A percentile compares a stretch with the other conserved stretches of the same genome.
Conservation (phyloP, 805 yeast genomes). For the Zygosaccharomyces pseudorouxii region DNA sequence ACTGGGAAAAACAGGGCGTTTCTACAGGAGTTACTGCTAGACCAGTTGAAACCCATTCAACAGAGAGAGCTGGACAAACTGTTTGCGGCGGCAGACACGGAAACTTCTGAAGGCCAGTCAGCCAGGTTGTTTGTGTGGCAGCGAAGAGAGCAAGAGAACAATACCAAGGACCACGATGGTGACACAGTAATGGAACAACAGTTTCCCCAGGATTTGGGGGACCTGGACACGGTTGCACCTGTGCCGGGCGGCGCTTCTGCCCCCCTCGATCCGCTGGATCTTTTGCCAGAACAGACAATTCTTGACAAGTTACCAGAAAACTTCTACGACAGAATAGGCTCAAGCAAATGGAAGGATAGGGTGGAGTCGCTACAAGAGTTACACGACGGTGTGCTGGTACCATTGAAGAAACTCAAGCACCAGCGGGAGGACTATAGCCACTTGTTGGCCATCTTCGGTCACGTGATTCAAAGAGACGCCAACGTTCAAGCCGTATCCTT, state of each 20-base stretch:
- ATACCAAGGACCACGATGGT: conserved; percentile 35
- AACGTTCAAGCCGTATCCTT: conserved; percentile 80
- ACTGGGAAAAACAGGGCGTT: conserved; percentile 49
- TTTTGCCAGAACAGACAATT: conserved; percentile 66
- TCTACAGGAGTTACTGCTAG: conserved; percentile 54
- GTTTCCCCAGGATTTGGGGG: conserved; percentile 1
- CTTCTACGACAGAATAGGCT: conserved; percentile 48
- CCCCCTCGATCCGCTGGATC: conserved; percentile 59
- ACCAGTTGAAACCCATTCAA: conserved; percentile 83
- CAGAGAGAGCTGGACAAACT: conserved; percentile 73
- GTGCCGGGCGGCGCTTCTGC: conserved; percentile 8
- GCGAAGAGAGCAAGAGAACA: not conserved
- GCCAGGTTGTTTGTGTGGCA: conserved; percentile 16
- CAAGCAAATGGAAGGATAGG: conserved; percentile 87
- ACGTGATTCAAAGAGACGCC: conserved; percentile 72
- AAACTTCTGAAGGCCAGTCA: conserved; percentile 9
- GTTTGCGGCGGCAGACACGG: conserved; percentile 49
- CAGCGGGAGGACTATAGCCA: conserved; percentile 57
- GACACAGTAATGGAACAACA: conserved; percentile 36
- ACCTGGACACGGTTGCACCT: conserved; percentile 23
- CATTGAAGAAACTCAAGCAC: conserved; percentile 50
- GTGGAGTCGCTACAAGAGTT: conserved; percentile 75
- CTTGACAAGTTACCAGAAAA: conserved; percentile 61
- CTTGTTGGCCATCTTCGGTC: conserved; percentile 59
- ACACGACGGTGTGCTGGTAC: conserved; percentile 40